Conservation (phyloP, 2,329 filamentous ascomycete species). For the Trichophyton simii region DNA sequence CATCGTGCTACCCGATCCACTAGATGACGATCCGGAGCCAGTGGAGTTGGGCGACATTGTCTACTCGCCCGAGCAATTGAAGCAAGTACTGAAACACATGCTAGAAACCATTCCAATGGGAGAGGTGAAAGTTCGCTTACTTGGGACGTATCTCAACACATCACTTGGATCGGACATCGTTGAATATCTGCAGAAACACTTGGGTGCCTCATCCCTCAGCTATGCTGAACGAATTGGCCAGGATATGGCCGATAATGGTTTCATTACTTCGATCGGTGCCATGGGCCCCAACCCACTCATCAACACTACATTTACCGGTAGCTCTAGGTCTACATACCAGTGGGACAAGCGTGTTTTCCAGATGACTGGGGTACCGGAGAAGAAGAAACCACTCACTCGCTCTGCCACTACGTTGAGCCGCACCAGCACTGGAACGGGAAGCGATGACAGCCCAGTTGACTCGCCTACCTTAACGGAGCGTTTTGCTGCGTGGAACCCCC, state of each 20-base stretch:
- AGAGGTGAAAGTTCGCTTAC: slow-evolving; percentile 87
- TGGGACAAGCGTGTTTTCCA: slow-evolving; percentile 91
- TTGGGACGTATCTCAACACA: slow-evolving; percentile 89
- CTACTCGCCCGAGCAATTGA: slow-evolving; percentile 74
- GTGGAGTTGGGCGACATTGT: slow-evolving; percentile 84
- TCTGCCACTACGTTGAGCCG: slow-evolving; percentile 42
- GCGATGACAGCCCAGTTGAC: slow-evolving; percentile 49
- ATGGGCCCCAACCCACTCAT: slow-evolving; percentile 46
- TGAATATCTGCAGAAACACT: slow-evolving; percentile 81
- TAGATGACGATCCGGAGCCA: slow-evolving; percentile 61
- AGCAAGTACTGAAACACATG: slow-evolving; percentile 79
- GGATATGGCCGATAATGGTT: slow-evolving; percentile 74
- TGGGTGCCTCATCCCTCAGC: slow-evolving; percentile 71
- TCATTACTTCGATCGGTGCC: slow-evolving; percentile 81
- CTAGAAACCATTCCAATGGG: slow-evolving; percentile 73
- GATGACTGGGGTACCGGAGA: slow-evolving; percentile 74
- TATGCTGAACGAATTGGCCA: slow-evolving; percentile 93
- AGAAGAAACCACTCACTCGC: slow-evolving; percentile 51
- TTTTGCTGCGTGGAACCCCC: slow-evolving; percentile 79
- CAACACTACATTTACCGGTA: slow-evolving; percentile 80
- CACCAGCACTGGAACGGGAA: slow-evolving; percentile 54
- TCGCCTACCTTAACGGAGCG: slow-evolving; percentile 84
- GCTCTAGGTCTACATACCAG: slow-evolving; percentile 93
- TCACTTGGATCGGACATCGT: slow-evolving; percentile 86
- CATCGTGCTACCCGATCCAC: slow-evolving; percentile 71